A percentile compares a stretch with the other conserved stretches of the same genome.
These are phyloP conservation scores for Earliella scabrosa DNA, from an alignment of 1,284 basidiomycete genomes.

Conservation along the genomic window DNA sequence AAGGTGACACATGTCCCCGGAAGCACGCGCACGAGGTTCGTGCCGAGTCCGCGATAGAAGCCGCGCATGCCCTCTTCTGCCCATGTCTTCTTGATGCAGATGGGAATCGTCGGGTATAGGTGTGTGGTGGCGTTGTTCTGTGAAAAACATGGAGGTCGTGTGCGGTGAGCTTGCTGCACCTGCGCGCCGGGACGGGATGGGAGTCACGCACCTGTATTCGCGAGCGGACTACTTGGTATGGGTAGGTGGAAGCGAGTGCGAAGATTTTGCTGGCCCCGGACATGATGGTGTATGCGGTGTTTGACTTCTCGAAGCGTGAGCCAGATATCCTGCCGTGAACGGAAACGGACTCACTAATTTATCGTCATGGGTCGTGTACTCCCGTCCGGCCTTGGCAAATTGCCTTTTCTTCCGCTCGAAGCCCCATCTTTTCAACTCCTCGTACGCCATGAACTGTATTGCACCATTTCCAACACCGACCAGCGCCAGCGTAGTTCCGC, in stretches of 20 bases:
- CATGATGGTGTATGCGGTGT: slow-evolving; percentile 91
- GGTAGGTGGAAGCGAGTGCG: slow-evolving; percentile 90
- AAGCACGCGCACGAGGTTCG: slow-evolving; percentile 95
- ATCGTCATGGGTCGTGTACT: slow-evolving; percentile 76
- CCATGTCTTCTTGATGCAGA: slow-evolving; percentile 83
- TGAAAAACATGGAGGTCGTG: background rate
- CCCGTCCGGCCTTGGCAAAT: slow-evolving; percentile 60
- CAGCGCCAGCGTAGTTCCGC: slow-evolving; percentile 88
- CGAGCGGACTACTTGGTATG: slow-evolving; percentile 96
- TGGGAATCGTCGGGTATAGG: slow-evolving; percentile 82
- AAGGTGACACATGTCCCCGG: slow-evolving; percentile 99
- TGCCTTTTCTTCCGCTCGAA: slow-evolving; percentile 75
- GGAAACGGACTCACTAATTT: slow-evolving; percentile 68
- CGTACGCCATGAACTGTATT: slow-evolving; percentile 96
- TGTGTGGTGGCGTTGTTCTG: slow-evolving; percentile 67
- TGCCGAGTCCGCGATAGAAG: slow-evolving; percentile 95
- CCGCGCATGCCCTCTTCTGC: slow-evolving; percentile 80
- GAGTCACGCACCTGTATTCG: slow-evolving; percentile 79
- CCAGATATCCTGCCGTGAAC: background rate
- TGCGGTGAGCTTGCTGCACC: background rate
- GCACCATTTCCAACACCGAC: slow-evolving; percentile 96
- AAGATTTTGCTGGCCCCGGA: slow-evolving; percentile 90
- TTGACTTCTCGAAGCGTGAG: slow-evolving; percentile 59
- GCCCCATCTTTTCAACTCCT: slow-evolving; percentile 92
- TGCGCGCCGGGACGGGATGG: background rate